Base-by-base conservation (phyloP, 2,329 filamentous ascomycete genomes). In the Aspergillus carbonarius region DNA sequence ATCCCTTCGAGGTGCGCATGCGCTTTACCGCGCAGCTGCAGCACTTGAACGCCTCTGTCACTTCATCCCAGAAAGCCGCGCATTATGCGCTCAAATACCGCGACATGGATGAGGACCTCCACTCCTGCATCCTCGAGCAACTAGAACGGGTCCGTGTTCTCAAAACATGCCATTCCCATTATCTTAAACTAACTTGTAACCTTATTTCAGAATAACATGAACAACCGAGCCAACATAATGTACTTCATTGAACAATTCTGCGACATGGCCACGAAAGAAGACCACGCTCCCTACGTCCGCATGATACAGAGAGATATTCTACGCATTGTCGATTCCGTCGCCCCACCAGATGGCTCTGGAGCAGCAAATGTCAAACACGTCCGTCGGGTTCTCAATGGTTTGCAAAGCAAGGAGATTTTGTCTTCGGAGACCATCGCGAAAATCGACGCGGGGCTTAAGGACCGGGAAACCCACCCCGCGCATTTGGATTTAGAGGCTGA, bases 1-100 rank as follows among this genome's bases (percentile, higher is more conserved):
- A 99, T 78, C 95, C 96, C 5, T 99, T 99, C 76, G 95, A 98
- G 81, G 93, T 98, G 68, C 93, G 95, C 72, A 93, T 99, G 85
- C 92, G 92, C 77, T 99, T 99, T 82, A 97, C 92, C 54, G 85
- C 85, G 54, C 90, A 95, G 74, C 85, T 99, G 23, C 89, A 96
- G 66, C 91, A 95, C 73, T 86, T 99, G 61, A 96, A 93, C 74
- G 95, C 95, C 12, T 93, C 91, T 5, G 89, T 95, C 58, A 90
- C 89, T 13, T 93, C 92, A 13, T 90, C 92, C 1, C 90, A 93
- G 70, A 97, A 97, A 79, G 91, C 93, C 3, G 93, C 95, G 27
- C 89, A 93, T 73, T 99, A 96, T 87, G 95, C 95, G 13, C 83
- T 99, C 62, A 96, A 92, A 76, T 91, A 96, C 78, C 87, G 88